These are phyloP conservation scores for Pinus taeda DNA, from an alignment of 75 land plant species.

Conservation along the genomic window DNA sequence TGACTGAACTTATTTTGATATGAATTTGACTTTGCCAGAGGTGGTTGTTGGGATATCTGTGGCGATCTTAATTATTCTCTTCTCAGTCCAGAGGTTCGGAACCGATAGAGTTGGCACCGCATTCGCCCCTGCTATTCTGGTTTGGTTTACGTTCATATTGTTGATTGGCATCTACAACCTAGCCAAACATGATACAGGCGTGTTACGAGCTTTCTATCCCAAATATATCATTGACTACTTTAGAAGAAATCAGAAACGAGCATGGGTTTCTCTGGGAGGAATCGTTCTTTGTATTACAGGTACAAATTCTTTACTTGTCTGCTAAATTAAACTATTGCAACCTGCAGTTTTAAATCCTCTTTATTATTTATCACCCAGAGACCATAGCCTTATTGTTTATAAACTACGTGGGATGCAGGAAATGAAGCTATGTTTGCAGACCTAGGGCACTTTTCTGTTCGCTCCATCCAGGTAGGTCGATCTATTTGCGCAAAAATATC, in stretches of 20 bases:
- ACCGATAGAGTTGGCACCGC: slow-evolving; percentile 45
- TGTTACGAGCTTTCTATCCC: slow-evolving; percentile 44
- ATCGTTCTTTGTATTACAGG: slow-evolving; percentile 48
- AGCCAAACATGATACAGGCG: slow-evolving; percentile 25
- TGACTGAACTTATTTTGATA: no score
- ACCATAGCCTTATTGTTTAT: neutral
- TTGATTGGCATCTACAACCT: slow-evolving; percentile 39
- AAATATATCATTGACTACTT: slow-evolving; percentile 36
- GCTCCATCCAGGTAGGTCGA: slow-evolving; percentile 45
- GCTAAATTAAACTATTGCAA: neutral
- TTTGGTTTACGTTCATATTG: slow-evolving; percentile 46
- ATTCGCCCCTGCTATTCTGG: slow-evolving; percentile 37
- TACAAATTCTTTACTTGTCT: neutral
- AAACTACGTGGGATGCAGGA: slow-evolving; percentile 19
- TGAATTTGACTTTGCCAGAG: slow-evolving; percentile 19
- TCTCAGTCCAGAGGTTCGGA: slow-evolving; percentile 40
- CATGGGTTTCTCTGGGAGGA: slow-evolving; percentile 59
- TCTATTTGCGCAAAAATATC: neutral
- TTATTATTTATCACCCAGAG: neutral
- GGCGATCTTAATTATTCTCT: slow-evolving; percentile 28
- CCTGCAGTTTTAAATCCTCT: neutral
- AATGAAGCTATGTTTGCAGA: slow-evolving; percentile 87
- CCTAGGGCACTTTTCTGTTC: slow-evolving; percentile 62
- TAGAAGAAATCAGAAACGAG: slow-evolving; percentile 14
- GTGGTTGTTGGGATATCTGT: slow-evolving; percentile 30